Evolutionary conservation across 805 yeast genomes (phyloP).

Genomic region (Candida saitoana): DNA sequence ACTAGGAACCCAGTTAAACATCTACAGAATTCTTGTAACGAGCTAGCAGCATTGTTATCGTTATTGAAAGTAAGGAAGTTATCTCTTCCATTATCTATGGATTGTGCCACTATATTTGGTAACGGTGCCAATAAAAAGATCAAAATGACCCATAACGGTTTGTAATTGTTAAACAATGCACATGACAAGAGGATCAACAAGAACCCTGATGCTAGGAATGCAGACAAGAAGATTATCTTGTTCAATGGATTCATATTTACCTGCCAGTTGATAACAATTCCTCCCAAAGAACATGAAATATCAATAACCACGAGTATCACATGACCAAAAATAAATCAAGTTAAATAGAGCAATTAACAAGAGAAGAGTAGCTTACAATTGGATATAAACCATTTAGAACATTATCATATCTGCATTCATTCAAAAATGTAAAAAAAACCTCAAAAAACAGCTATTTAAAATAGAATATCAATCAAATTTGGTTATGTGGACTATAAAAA

Average conservation of each 20-base stretch:
- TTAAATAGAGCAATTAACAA: too few species aligned
- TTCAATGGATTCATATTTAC: conserved; percentile 40
- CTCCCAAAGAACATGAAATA: too few species aligned
- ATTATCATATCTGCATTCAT: too few species aligned
- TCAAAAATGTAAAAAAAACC: too few species aligned
- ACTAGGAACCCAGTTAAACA: conserved; percentile 37
- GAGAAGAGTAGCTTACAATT: too few species aligned
- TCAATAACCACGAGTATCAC: too few species aligned
- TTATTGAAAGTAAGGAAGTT: conserved; percentile 42
- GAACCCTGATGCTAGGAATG: conserved; percentile 44
- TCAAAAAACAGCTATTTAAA: too few species aligned
- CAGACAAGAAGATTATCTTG: conserved; percentile 43
- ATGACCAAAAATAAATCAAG: too few species aligned
- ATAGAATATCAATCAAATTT: too few species aligned
- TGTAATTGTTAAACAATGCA: conserved; percentile 42
- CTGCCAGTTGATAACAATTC: too few species aligned
- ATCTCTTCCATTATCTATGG: conserved; percentile 37
- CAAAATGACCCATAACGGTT: conserved; percentile 39
- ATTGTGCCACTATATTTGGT: conserved; percentile 37
- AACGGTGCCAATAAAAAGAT: conserved; percentile 43
- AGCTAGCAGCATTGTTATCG: conserved; percentile 32
- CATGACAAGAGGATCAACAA: conserved; percentile 41
- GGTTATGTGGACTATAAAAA: too few species aligned
- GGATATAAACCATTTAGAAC: too few species aligned
- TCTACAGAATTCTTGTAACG: conserved; percentile 38